These are phyloP conservation scores for Eimeria falciformis DNA, from an alignment of 169 alveolate species.

Conservation along the genomic window DNA sequence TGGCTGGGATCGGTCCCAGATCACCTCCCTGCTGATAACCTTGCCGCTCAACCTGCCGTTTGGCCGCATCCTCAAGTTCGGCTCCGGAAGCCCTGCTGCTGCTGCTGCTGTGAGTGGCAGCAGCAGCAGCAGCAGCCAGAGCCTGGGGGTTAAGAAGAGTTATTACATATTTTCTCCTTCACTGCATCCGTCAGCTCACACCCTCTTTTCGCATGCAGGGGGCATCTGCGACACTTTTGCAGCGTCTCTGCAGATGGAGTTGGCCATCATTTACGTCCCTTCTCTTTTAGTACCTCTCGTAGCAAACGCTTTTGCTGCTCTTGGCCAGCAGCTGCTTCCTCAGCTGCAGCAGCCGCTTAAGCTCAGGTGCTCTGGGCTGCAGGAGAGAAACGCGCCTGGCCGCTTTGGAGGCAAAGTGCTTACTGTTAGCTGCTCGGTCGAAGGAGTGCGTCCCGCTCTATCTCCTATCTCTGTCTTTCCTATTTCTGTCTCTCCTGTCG, in stretches of 20 bases:
- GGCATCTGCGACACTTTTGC: constrained; percentile 78
- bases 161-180: constrained; percentile 73
- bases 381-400: constrained; percentile 75
- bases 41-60: constrained; percentile 74
- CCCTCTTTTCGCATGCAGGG: constrained; percentile 74
- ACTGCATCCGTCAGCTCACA: constrained; percentile 71
- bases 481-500: no score
- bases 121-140: constrained; percentile 56
- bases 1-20: constrained; percentile 52
- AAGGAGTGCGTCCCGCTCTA: constrained; percentile 54
- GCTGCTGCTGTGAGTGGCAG: background rate
- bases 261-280: constrained; percentile 73
- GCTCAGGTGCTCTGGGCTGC: constrained; percentile 74
- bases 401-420: constrained; percentile 77
- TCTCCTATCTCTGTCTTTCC: background rate
- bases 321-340: constrained; percentile 62
- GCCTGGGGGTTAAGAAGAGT: constrained; percentile 73
- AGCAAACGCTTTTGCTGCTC: constrained; percentile 31
- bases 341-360: constrained; percentile 63
- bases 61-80: constrained; percentile 73
- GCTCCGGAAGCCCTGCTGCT: constrained; percentile 27
- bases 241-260: constrained; percentile 70
- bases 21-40: constrained; percentile 65
- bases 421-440: constrained; percentile 74
- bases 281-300: constrained; percentile 37